Base-by-base conservation (phyloP, 768 basidiomycete species). In the Suillus alpinus region DNA sequence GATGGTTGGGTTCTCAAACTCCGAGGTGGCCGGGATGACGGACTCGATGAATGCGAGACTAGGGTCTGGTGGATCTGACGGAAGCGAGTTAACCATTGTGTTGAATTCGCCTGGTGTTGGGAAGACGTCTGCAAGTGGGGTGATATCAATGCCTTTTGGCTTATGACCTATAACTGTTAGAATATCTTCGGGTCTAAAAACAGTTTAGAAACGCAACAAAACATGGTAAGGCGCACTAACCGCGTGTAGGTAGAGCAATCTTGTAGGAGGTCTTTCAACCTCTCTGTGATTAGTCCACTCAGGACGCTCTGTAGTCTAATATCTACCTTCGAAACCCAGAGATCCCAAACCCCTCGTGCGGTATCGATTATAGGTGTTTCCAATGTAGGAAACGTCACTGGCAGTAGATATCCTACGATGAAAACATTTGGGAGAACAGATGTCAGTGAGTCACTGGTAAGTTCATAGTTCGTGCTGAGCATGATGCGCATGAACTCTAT, bases 21-120 rank as follows among this genome's bases (percentile, higher is more conserved):
- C 59, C 1, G 76, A 68, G 1, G 68, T 58, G 0, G 85, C 81
- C 8, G 84, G 83, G 34, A 91, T 77, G 16, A 86, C 78, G 1
- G 84, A 78, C 36, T 90, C 82, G 26, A 87, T 62, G 23, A 92
- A 76, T 0, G 83, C 86, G 26, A 90, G 71, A 66, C 85, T 86
- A 4, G 82, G 66, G 56, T 86, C 78, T 39, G 78, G 72, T 1
- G 84, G 76, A 16, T 79, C 77, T 0, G 80, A 70, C 1, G 82
- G 76, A 34, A 90, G 73, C 0, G 63, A 72, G 23, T 68, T 67
- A 2, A 87, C 78, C 73, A 85, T 77, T 1, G 67, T 63, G 29
- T 86, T 80, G 18, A 88, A 72, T 58, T 79, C 78, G 0, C 71
- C 66, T 8, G 69, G 65, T 7, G 81, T 72, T 0, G 86, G 88